Base-by-base conservation (phyloP, 192 early-diverging fungal genomes). In the Linnemannia exigua region DNA sequence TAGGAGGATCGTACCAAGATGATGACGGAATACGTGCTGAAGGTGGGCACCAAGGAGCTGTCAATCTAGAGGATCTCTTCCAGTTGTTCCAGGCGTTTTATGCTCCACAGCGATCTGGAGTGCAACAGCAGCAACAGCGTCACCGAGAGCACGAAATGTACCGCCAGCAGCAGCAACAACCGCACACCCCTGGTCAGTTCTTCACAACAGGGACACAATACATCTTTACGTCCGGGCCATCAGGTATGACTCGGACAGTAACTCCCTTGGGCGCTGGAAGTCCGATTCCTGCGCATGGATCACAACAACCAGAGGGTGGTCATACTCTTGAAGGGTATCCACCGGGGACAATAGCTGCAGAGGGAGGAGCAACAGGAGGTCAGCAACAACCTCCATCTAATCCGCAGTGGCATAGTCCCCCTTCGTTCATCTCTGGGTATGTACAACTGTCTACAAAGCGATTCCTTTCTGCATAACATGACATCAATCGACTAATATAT, bases 61-160 rank as follows among this genome's bases (percentile, higher is more conserved):
- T 82, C 28, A 75, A 72, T 44, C 52, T 74, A 48, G 80, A 74
- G 66, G 84, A 86, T 48, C 75, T 78, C 17, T 79, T 72, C 44
- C 63, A 41, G 52, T 47, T 82, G 7, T 74, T 79, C 33, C 75
- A 80, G 66, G 77, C 63, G 36, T 33, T 87, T 44, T 14, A 66
- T 1, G 75, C 36, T 31, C 76, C 79, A 22, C 80, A 79, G 16
- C 20, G 67, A 4, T 41, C 47, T 16, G 50, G 20, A 33, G 38
- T 35, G 33, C 80, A 79, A 37, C 84, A 48, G 58, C 87, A 51
- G 48, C 77, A 51, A 52, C 73, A 67, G 76, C 74, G 28, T 41
- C 69, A 44, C 35, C 75, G 36, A 52, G 33, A 46, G 48, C 75
- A 51, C 47, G 58, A 63, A 25, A 63, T 63, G 11, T 38, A 67